A percentile compares a stretch with the other conserved stretches of the same genome.
Conservation (phyloP, 352 stramenopile species). For the Sclerospora graminicola region DNA sequence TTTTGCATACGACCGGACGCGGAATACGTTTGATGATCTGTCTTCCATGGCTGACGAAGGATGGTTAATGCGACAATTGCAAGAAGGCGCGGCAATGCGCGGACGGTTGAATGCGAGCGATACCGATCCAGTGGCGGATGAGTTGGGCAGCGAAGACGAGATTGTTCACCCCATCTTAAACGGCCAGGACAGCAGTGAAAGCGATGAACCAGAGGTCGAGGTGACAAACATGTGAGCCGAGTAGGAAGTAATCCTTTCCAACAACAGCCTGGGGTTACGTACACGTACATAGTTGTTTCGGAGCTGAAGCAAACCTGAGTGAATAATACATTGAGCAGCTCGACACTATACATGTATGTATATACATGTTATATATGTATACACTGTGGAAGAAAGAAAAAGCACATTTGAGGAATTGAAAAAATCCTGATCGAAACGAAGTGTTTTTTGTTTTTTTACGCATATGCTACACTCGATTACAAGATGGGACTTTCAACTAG, state of each 20-base stretch:
- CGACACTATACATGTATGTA: slow-evolving; percentile 23
- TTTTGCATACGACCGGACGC: slow-evolving; percentile 76
- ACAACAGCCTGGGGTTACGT: slow-evolving; percentile 6
- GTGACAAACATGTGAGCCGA: slow-evolving; percentile 21
- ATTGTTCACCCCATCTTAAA: slow-evolving; percentile 30
- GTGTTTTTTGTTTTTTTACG: slow-evolving; percentile 6
- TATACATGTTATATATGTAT: no score
- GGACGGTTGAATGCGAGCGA: slow-evolving; percentile 59
- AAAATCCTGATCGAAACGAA: not conserved
- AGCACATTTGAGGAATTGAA: no score
- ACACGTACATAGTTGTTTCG: slow-evolving; percentile 9
- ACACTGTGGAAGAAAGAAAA: no score
- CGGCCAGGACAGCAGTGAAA: slow-evolving; percentile 57
- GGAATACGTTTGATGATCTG: slow-evolving; percentile 62
- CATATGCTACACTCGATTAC: slow-evolving; percentile 19
- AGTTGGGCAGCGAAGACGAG: slow-evolving; percentile 50
- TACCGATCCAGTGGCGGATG: slow-evolving; percentile 32
- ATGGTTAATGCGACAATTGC: slow-evolving; percentile 71
- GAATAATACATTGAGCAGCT: slow-evolving; percentile 13
- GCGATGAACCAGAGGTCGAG: slow-evolving; percentile 46
- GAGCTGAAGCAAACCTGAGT: slow-evolving; percentile 16
- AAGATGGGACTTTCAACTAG: slow-evolving; percentile 5
- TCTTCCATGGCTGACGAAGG: slow-evolving; percentile 80
- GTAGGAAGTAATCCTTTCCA: slow-evolving; percentile 7
- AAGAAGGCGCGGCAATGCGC: slow-evolving; percentile 66